phyloP scores from a whole-genome alignment of 208 protist species.

The Perkinsela sp. region DNA sequence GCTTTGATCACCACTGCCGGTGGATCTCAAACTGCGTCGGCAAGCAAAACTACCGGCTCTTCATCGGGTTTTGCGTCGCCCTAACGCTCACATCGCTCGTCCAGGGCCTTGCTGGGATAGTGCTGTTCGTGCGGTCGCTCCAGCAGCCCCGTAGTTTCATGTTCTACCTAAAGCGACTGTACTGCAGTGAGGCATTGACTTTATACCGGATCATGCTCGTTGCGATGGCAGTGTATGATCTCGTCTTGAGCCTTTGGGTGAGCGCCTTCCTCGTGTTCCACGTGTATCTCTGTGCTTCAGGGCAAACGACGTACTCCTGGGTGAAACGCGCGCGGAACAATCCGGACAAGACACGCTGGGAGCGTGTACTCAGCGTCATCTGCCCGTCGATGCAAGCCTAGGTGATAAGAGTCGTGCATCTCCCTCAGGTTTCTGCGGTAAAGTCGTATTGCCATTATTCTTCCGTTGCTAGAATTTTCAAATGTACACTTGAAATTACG shows the following conservation, averaged over 20 bases:
- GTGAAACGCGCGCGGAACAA: background rate
- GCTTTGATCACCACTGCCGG: constrained; percentile 70
- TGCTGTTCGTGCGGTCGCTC: constrained; percentile 11
- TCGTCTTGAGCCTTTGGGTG: constrained; percentile 4
- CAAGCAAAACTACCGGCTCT: constrained; percentile 28
- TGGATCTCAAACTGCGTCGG: constrained; percentile 69
- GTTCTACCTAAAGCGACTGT: constrained; percentile 1
- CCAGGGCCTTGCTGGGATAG: constrained; percentile 21
- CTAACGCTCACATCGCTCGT: constrained; percentile 25
- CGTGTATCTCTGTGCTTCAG: constrained; percentile 4
- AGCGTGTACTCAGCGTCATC: background rate
- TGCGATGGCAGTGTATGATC: constrained; percentile 3
- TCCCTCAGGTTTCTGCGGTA: too few relatives aligned
- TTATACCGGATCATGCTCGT: background rate
- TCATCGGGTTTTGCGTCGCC: constrained; percentile 29
- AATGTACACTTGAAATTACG: too few relatives aligned
- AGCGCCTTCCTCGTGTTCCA: constrained; percentile 6
- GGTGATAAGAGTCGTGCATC: too few relatives aligned
- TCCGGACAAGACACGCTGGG: background rate
- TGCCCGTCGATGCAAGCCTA: background rate
- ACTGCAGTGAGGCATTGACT: background rate
- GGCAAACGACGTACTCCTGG: constrained; percentile 6
- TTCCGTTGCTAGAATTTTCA: too few relatives aligned
- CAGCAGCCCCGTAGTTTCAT: background rate
- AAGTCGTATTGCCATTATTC: too few relatives aligned